Base-by-base conservation (phyloP, 352 stramenopile genomes). In the Peronospora destructor region DNA sequence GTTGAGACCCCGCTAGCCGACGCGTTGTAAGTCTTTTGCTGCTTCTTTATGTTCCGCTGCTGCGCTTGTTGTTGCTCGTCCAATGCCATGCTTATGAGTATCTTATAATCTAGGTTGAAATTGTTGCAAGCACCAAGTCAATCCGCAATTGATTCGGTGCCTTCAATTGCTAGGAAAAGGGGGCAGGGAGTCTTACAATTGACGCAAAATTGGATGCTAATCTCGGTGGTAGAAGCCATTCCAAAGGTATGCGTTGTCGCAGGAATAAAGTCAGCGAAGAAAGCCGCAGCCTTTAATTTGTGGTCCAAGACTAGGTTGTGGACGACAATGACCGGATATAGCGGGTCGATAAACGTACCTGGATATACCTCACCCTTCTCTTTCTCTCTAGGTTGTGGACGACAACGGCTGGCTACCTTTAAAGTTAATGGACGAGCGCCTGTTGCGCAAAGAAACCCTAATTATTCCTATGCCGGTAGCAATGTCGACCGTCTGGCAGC, bases 111-210 rank as follows among this genome's bases (percentile, higher is more conserved):
- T 9, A 43, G 21, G 4, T 2, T 34, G 6, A 6, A 35, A 16
- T 51, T n/a, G 47, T 23, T 40, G 9, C 32, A 29, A 23, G 25
- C 6, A 28, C 12, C 28, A n/a, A 45, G 46, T 48, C 25, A 68
- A 64, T 61, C 65, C 55, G 45, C 55, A 65, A 68, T 65, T 68
- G 56, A 64, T 5, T 29, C 6, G n/a, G 21, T 10, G 16, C 21
- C 29, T 30, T 30, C 26, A 1, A 12, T 0, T 32, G 1, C 6
- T 12, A 32, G 6, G 1, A 4, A 32, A n/a, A n/a, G n/a, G 28
- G 6, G 10, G 49, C 38, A 56, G 49, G 32, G 23, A 17, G 10
- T n/a, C 1, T 34, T 14, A 11, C 23, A 32, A 34, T 9, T 17
- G n/a, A 13, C 25, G 19, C 25, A 3, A 26, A 36, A 46, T 47